Evolutionary conservation across 306 rosid genomes (phyloP).

Genomic region (Biancaea sappan): DNA sequence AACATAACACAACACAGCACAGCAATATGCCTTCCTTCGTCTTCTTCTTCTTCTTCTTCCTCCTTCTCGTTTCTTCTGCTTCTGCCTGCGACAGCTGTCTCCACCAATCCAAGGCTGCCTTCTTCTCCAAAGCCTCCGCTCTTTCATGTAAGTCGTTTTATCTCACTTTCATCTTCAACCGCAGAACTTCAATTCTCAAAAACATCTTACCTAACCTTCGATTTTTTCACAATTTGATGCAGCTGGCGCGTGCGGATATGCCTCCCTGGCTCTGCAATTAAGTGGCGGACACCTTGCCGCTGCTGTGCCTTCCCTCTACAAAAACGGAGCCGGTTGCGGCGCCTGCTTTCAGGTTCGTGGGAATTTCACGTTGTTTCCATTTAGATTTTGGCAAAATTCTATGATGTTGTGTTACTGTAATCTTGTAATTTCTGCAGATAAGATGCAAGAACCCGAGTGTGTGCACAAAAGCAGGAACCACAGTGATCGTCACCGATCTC

Average conservation of each 20-base stretch:
- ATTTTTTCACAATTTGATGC: constrained; percentile 34
- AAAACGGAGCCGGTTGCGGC: constrained; percentile 86
- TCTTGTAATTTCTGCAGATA: constrained; percentile 48
- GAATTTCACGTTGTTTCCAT: background rate
- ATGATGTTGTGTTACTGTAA: background rate
- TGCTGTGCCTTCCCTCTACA: constrained; percentile 64
- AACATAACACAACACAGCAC: background rate
- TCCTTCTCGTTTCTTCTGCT: constrained; percentile 56
- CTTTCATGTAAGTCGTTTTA: constrained; percentile 75
- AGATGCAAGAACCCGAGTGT: constrained; percentile 68
- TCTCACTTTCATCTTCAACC: background rate
- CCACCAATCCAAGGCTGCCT: constrained; percentile 60
- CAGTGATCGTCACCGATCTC: constrained; percentile 69
- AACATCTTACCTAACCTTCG: background rate
- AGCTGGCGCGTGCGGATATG: constrained; percentile 96
- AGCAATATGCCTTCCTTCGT: constrained; percentile 50
- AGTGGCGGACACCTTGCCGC: constrained; percentile 67
- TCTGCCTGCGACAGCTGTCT: constrained; percentile 77
- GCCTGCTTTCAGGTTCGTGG: constrained; percentile 75
- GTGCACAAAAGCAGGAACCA: constrained; percentile 62
- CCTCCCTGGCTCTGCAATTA: constrained; percentile 58
- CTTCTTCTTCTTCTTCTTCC: constrained; percentile 36
- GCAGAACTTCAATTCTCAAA: too few species aligned
- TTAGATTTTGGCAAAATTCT: too few species aligned
- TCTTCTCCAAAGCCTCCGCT: constrained; percentile 53